Conservation (phyloP, 768 basidiomycete species). For the Pholiota molesta region DNA sequence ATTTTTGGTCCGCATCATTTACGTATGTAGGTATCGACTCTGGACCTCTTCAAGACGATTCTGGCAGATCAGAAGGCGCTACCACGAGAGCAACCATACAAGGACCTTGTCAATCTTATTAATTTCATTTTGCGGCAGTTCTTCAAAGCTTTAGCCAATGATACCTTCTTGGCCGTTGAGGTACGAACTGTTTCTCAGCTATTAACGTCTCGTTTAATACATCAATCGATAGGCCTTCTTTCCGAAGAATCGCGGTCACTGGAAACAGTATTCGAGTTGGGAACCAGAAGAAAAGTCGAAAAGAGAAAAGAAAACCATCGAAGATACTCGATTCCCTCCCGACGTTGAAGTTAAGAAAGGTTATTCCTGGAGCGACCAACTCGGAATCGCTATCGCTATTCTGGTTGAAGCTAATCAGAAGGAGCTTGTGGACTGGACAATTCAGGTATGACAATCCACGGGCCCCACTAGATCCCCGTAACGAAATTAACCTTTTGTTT, state of each 20-base stretch:
- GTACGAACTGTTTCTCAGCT: constrained; percentile 42
- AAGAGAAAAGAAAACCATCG: constrained; percentile 37
- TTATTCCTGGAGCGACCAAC: constrained; percentile 85
- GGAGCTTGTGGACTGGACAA: constrained; percentile 77
- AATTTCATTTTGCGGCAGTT: constrained; percentile 89
- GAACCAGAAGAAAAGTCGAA: constrained; percentile 54
- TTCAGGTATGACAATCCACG: constrained; percentile 59
- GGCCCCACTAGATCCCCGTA: not conserved
- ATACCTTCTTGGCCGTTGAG: constrained; percentile 88
- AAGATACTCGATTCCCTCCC: constrained; percentile 51
- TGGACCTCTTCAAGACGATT: constrained; percentile 87
- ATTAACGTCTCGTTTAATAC: constrained; percentile 14
- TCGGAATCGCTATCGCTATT: constrained; percentile 81
- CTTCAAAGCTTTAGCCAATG: constrained; percentile 88
- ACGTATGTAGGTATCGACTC: constrained; percentile 74
- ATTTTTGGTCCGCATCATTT: constrained; percentile 17
- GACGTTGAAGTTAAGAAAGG: constrained; percentile 88
- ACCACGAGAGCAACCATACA: constrained; percentile 76
- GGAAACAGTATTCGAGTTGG: constrained; percentile 86
- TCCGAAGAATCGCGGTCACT: constrained; percentile 84
- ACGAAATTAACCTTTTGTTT: constrained; percentile 1
- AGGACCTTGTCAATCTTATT: constrained; percentile 84
- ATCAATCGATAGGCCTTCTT: constrained; percentile 68
- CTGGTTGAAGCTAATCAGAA: constrained; percentile 68
- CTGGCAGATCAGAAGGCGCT: constrained; percentile 79